Conservation (phyloP, 2,329 filamentous ascomycete genomes). For the Pyricularia pennisetigena region DNA sequence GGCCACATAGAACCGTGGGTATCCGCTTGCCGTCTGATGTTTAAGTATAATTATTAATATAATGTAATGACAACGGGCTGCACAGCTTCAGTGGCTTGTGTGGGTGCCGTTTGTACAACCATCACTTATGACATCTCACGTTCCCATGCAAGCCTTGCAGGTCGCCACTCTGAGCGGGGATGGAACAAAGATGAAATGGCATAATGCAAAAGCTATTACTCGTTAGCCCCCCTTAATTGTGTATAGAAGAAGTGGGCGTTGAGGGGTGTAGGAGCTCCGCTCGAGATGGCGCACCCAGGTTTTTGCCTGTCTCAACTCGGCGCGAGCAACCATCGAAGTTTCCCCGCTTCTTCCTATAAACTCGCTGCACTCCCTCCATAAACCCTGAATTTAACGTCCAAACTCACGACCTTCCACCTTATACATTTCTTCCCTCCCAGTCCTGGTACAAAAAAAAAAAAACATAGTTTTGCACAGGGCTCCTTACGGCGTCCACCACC, state of each 20-base stretch:
- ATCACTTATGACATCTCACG: not conserved
- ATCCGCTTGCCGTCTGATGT: not conserved
- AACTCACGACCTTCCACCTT: not conserved
- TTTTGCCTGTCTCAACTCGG: not conserved
- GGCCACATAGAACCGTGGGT: not conserved
- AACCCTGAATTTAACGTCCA: not conserved
- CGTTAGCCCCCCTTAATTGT: not conserved
- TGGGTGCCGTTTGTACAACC: not conserved
- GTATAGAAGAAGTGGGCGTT: not conserved
- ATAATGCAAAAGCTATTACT: not conserved
- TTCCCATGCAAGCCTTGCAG: not conserved
- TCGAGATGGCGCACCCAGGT: not conserved
- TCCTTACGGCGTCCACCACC: not conserved
- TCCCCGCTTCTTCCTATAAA: conserved; percentile 1
- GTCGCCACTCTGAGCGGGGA: not conserved
- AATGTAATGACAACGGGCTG: not conserved
- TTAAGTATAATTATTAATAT: not conserved
- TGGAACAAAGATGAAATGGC: not conserved
- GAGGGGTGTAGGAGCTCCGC: not conserved
- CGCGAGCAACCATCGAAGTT: not conserved
- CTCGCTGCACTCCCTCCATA: not conserved
- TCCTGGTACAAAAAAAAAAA: not conserved
- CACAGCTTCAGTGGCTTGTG: not conserved
- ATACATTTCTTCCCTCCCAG: not conserved
- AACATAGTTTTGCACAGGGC: not conserved